phyloP scores from a whole-genome alignment of 441 rosid genomes.

The Brassica hybrid region DNA sequence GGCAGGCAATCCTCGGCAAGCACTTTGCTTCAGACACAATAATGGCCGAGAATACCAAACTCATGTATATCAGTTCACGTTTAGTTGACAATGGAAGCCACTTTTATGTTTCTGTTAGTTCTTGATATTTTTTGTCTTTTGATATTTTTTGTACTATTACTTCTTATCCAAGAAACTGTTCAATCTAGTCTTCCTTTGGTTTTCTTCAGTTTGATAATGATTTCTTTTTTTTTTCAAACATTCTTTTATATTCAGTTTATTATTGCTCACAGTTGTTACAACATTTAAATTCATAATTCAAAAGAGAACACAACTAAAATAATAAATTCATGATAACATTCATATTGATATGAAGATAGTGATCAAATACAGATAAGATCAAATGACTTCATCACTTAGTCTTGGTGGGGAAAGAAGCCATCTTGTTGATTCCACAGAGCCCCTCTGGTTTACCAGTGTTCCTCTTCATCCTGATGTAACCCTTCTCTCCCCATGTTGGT shows the following conservation, averaged over 20 bases:
- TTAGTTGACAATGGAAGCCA: not conserved
- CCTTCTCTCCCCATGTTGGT: slow-evolving; percentile 64
- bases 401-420: slow-evolving; percentile 66
- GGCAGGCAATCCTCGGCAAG: slow-evolving; percentile 19
- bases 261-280: too few relatives aligned
- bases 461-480: slow-evolving; percentile 64
- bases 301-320: not conserved
- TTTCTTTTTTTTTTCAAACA: not conserved
- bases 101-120: not conserved
- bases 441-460: slow-evolving; percentile 62
- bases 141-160: not conserved
- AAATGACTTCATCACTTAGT: slow-evolving; percentile 38
- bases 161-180: slow-evolving; percentile 22
- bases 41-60: too few relatives aligned
- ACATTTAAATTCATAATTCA: not conserved
- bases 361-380: slow-evolving; percentile 8
- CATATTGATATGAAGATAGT: not conserved
- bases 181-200: not conserved
- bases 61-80: slow-evolving; percentile 5
- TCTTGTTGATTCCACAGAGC: slow-evolving; percentile 65
- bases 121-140: not conserved
- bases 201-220: not conserved
- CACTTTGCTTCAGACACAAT: slow-evolving; percentile 25
- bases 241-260: not conserved
- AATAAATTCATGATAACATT: slow-evolving; percentile 13